Percentiles rank a stretch among this genome's conserved stretches.
These are phyloP conservation scores for Populus pruinosa DNA, from an alignment of 345 rosid genomes.

Conservation along the genomic window DNA sequence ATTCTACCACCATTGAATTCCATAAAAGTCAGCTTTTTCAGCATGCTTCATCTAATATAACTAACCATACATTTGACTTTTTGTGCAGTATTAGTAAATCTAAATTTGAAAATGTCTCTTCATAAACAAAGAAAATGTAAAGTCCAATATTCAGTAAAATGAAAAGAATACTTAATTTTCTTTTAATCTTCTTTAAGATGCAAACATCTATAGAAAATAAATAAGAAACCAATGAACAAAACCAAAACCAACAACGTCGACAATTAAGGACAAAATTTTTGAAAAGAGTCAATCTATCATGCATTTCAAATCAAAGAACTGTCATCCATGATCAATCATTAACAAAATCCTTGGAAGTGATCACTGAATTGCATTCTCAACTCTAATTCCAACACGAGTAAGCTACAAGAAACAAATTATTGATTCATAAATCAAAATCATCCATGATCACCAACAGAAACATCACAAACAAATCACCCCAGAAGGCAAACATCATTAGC, in stretches of 20 bases:
- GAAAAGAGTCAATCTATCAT: background rate
- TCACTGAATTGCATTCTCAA: background rate
- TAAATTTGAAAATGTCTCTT: background rate
- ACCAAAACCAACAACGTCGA: background rate
- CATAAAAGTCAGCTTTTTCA: background rate
- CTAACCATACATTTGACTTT: background rate
- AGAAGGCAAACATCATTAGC: background rate
- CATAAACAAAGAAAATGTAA: background rate
- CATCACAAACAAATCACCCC: background rate
- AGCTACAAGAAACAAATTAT: background rate
- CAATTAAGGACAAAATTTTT: background rate
- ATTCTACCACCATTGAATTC: background rate
- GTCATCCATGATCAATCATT: background rate
- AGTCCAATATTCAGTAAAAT: background rate
- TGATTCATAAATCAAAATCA: slow-evolving; percentile 3
- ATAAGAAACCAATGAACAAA: background rate
- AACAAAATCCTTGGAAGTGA: background rate
- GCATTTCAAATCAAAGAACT: background rate
- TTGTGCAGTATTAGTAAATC: background rate
- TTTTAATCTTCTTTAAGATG: background rate
- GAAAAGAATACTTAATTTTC: background rate
- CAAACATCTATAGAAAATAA: background rate
- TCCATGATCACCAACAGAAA: background rate
- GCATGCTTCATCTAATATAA: background rate
- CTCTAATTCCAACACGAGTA: background rate